Evolutionary conservation across 2,329 filamentous ascomycete genomes (phyloP), one percentile per base, ranked within the genome.

Genomic region (Trichophyton benhamiae): DNA sequence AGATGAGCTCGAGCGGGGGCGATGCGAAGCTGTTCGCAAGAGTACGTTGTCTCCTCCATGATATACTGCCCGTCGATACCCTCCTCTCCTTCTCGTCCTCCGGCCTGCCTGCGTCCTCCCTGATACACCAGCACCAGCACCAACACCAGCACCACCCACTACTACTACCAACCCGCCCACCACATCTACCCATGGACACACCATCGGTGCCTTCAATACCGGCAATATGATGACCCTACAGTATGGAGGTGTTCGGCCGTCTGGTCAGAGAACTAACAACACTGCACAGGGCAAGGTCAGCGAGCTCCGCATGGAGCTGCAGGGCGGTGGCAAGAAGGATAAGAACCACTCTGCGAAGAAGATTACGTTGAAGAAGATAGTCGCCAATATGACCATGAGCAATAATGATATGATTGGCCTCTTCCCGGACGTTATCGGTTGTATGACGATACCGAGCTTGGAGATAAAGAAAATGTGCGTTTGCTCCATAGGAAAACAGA

Each of bases 301-400:
- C 65, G 94, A 99, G 83, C 82, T 99, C 72, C 90, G 94, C 74
- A 84, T 88, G 73, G 94, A 99, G 80, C 84, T 99, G 72, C 91
- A 91, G 76, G 89, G 87, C 76, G 91, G 91, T 72, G 87, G 89
- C 67, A 96, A 95, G 81, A 99, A 97, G 80, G 94, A 99, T 79
- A 97, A 96, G 83, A 96, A 95, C 77, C 87, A 90, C 77, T 83
- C 87, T 52, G 85, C 85, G 67, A 99, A 97, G 82, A 97, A 97
- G 83, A 95, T 96, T 72, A 91, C 94, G 9, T 82, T 99, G 65
- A 99, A 99, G 83, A 96, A 96, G 82, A 97, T 99, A 68, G 94
- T 99, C 69, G 94, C 94, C 73, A 99, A 99, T 74, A 99, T 99
- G 94, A 99, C 94, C 66, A 99, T 99, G 94, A 97, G 92, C 83